Evolutionary conservation across 768 basidiomycete species (phyloP), one percentile per base, ranked within the genome.

Genomic region (Boletus eberwhitei): DNA sequence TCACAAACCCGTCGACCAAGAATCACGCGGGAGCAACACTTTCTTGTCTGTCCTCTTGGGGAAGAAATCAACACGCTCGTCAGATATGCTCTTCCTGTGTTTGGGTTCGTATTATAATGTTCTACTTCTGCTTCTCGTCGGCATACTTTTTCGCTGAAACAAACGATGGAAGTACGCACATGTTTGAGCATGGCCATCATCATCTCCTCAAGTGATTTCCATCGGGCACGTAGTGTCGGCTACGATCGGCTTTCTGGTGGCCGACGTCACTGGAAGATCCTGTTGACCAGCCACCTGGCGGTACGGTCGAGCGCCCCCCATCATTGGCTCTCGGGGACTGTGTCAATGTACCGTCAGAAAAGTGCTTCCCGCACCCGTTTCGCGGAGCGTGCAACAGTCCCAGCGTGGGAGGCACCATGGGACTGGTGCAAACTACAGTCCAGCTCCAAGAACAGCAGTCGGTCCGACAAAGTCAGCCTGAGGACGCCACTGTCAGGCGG

Each of bases 161-260:
- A 19, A 26, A 50, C 41, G 21, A 42, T 4, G 5, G 0, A 39
- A 64, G 90, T 8, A 87, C 89, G 2, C 88, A 90, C 60, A 53
- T 91, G 26, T 77, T 93, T 31, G 95, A 98, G 68, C 95, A 93
- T 70, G 90, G 88, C 22, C n/a, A 81, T 98, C 38, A 80, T 92
- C 38, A 80, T 96, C 56, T 86, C 87, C 0, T 86, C 91, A 12
- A n/a, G 91, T 96, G 38, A 73, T 98, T n/a, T 87, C 88, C 12
- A 88, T 96, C 29, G 95, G 95, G 0, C 95, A 98, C 71, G 73
- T 98, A 24, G 96, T 2, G 93, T 91, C 0, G 84, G n/a, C 87
- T 24, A 84, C 82, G 16, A 73, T 89, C 2, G 87, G 84, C 0
- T 85, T 83, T 36, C 87, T 90, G 86, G 87, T 86, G 1, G 84